Evolutionary conservation across 306 rosid genomes (phyloP), one percentile per base, ranked within the genome.

Genomic region (Cercis canadensis): DNA sequence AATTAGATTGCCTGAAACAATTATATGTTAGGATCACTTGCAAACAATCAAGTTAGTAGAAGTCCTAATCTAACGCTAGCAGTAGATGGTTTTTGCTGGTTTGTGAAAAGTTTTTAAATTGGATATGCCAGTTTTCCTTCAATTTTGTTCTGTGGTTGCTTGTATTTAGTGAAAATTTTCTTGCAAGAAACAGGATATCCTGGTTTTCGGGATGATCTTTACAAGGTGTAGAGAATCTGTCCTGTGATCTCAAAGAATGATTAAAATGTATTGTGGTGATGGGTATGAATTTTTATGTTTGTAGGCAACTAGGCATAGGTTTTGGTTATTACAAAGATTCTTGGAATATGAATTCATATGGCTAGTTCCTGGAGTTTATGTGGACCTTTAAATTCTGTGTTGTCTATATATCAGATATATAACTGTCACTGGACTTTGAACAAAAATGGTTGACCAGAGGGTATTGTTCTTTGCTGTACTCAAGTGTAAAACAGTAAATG

Each of bases 61-160:
- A 70, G 1, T 49, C 57, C 39, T 33, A 39, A 49, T 71, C 11
- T 49, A 37, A 39, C 9, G 19, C 1, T 21, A 15, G 31, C 39
- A 62, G 24, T 5, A 4, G 33, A 6, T 47, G 15, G 51, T 6
- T 4, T 63, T 77, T 62, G 11, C 46, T 31, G 50, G 19, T 58
- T 58, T 52, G 40, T 61, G 13, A 10, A 33, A 24, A 58, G 16
- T 17, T 41, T 37, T 40, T 49, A 4, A 24, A 15, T 70, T 16
- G 67, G 24, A 58, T 34, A 16, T 47, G 62, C 32, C 51, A 39
- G 14, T 31, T 67, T 67, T 36, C 56, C 12, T 34, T 45, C 54
- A 33, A 68, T 32, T 65, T n/a, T 46, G 33, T 34, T 67, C 29
- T 24, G 1, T 24, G 29, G n/a, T 73, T 62, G 5, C 17, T 73